Conservation (phyloP, 2,329 filamentous ascomycete genomes). For the Alternaria conjuncta region DNA sequence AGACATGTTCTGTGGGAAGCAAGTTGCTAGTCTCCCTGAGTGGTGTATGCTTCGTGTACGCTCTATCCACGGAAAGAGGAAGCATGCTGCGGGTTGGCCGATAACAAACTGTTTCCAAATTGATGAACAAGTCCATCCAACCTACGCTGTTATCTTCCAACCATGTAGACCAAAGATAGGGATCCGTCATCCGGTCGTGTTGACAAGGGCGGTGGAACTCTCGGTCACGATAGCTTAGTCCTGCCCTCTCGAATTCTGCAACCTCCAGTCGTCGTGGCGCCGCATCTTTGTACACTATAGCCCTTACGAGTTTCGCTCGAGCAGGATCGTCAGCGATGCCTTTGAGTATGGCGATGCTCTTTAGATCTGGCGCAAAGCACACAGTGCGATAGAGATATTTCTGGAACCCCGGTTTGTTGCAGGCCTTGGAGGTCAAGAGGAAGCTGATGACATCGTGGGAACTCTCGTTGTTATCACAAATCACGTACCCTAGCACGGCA, state of each 20-base stretch:
- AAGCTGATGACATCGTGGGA: background rate
- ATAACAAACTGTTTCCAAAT: background rate
- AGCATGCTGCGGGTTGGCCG: background rate
- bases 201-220: background rate
- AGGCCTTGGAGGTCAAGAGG: background rate
- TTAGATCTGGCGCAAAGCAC: background rate
- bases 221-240: background rate
- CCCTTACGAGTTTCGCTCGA: background rate
- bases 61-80: background rate
- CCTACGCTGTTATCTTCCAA: background rate
- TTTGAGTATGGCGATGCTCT: background rate
- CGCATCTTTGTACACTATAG: background rate
- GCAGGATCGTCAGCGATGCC: background rate
- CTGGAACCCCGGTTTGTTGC: background rate
- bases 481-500: too few species aligned
- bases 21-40: background rate
- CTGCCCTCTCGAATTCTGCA: background rate
- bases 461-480: background rate
- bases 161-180: background rate
- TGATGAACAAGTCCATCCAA: background rate
- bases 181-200: background rate
- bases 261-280: background rate
- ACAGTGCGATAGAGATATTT: background rate
- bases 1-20: background rate
- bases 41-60: background rate